Evolutionary conservation across 495 filamentous ascomycete species (phyloP).

Genomic region (Talaromyces proteolyticus): DNA sequence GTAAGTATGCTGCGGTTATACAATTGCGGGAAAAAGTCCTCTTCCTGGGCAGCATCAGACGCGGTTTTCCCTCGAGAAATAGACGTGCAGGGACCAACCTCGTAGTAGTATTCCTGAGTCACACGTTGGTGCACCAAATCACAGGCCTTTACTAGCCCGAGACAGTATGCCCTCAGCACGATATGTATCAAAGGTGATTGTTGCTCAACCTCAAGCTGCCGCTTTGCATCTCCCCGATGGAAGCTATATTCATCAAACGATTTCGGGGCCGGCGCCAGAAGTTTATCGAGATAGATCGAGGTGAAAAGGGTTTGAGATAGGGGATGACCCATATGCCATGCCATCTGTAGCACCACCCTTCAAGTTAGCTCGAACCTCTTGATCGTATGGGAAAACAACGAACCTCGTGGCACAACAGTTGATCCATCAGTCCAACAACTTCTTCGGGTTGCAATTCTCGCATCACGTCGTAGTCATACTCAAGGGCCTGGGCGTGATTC

Average conservation of each 20-base stretch:
- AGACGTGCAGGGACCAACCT: constrained; percentile 47
- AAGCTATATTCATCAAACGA: constrained; percentile 69
- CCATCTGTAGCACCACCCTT: constrained; percentile 55
- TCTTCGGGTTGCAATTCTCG: constrained; percentile 66
- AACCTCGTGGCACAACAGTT: constrained; percentile 85
- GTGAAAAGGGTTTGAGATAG: constrained; percentile 93
- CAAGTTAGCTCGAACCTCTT: constrained; percentile 15
- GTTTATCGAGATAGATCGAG: constrained; percentile 83
- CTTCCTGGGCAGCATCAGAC: constrained; percentile 55
- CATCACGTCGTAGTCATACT: constrained; percentile 80
- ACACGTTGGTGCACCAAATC: constrained; percentile 71
- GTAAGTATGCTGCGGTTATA: constrained; percentile 76
- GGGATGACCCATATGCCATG: constrained; percentile 92
- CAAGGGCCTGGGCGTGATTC: constrained; percentile 49
- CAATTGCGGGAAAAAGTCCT: constrained; percentile 89
- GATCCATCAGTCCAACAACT: constrained; percentile 89
- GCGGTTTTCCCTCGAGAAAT: constrained; percentile 1
- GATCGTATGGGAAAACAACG: constrained; percentile 3
- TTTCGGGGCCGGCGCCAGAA: constrained; percentile 65
- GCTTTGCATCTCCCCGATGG: constrained; percentile 30
- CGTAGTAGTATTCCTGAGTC: constrained; percentile 74
- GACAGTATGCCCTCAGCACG: constrained; percentile 79
- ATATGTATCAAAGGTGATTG: constrained; percentile 51
- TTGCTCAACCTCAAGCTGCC: constrained; percentile 18
- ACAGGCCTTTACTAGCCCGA: constrained; percentile 79